Conservation (phyloP, 768 basidiomycete genomes). For the Calocybe indica region DNA sequence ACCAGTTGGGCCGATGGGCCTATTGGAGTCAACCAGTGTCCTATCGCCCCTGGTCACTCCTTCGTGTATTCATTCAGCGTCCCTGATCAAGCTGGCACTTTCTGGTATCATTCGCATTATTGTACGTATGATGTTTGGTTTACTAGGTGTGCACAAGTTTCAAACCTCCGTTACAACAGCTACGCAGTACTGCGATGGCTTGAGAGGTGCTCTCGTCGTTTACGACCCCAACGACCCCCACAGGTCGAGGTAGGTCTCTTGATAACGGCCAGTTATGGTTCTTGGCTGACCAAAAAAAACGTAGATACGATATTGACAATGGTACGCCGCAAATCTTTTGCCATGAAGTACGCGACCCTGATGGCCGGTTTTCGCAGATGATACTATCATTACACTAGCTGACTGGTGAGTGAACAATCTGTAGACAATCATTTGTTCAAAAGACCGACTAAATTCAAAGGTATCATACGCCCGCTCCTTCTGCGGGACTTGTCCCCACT, state of each 20-base stretch:
- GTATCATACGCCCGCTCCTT: conserved; percentile 16
- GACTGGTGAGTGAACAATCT: conserved; percentile 25
- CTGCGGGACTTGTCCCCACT: conserved; percentile 13
- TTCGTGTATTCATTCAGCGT: conserved; percentile 26
- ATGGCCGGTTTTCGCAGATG: conserved; percentile 21
- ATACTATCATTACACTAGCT: conserved; percentile 32
- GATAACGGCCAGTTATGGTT: not conserved
- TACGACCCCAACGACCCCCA: conserved; percentile 20
- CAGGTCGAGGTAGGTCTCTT: not conserved
- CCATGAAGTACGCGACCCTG: conserved; percentile 7
- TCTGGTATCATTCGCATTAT: conserved; percentile 3
- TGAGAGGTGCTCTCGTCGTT: conserved; percentile 35
- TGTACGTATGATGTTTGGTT: not conserved
- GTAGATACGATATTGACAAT: conserved; percentile 19
- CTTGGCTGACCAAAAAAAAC: not conserved
- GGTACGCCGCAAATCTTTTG: conserved; percentile 25
- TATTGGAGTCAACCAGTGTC: conserved; percentile 25
- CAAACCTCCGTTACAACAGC: not conserved
- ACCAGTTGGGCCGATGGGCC: conserved; percentile 6
- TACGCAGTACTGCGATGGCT: conserved; percentile 42
- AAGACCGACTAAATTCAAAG: conserved; percentile 4
- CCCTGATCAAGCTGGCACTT: conserved; percentile 28
- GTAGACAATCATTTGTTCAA: not conserved
- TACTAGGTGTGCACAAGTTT: not conserved
- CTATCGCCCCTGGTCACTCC: conserved; percentile 23